Evolutionary conservation across 2,329 filamentous ascomycete species (phyloP).

Genomic region (Fusarium miscanthi): DNA sequence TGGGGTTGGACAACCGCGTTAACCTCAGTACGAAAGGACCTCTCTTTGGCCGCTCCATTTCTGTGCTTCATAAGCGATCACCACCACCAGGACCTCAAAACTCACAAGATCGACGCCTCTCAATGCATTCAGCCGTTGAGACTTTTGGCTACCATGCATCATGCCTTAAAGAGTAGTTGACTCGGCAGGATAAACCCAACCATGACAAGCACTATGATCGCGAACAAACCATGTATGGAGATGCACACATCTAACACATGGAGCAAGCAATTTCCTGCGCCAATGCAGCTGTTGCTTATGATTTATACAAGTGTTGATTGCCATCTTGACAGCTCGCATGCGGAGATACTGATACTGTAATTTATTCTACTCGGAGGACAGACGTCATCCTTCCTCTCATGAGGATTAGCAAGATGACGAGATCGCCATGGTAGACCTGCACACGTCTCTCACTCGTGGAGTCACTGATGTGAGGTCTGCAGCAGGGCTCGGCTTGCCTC

Average conservation of each 20-base stretch:
- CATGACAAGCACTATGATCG: constrained; percentile 25
- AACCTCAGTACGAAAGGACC: constrained; percentile 26
- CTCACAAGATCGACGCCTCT: constrained; percentile 30
- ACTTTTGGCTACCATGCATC: constrained; percentile 21
- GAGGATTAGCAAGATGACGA: constrained; percentile 43
- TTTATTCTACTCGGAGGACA: constrained; percentile 45
- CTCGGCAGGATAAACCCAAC: constrained; percentile 17
- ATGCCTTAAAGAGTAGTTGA: constrained; percentile 17
- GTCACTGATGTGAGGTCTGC: constrained; percentile 37
- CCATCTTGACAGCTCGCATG: constrained; percentile 31
- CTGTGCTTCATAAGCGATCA: constrained; percentile 8
- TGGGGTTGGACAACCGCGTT: constrained; percentile 34
- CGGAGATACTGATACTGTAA: constrained; percentile 36
- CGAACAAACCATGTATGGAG: not conserved
- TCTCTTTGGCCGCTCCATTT: constrained; percentile 1
- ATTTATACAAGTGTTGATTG: constrained; percentile 18
- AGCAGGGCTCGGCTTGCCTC: constrained; percentile 48
- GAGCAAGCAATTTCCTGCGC: constrained; percentile 7
- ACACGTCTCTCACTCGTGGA: constrained; percentile 36
- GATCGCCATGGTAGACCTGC: constrained; percentile 45
- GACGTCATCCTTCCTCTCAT: constrained; percentile 42
- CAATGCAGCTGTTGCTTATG: constrained; percentile 6
- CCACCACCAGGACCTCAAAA: constrained; percentile 21
- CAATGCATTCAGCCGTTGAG: constrained; percentile 23
- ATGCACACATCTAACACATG: constrained; percentile 15